A percentile compares a stretch with the other conserved stretches of the same genome.
These are phyloP conservation scores for Orbilia javanica DNA, from an alignment of 2,329 filamentous ascomycete genomes.

Conservation along the genomic window DNA sequence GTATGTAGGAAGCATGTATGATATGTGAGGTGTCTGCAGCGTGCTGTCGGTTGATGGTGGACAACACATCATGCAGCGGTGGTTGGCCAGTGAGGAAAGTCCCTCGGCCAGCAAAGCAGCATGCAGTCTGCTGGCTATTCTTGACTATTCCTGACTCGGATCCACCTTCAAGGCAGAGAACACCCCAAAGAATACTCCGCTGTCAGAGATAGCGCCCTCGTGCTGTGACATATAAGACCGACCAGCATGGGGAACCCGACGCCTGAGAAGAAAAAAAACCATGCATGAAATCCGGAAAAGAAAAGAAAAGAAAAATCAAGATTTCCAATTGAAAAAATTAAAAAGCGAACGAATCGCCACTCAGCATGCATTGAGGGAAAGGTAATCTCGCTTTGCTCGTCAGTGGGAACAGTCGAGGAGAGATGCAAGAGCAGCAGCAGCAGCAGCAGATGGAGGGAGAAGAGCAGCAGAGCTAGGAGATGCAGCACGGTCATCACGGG, in stretches of 20 bases:
- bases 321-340: slow-evolving; percentile 52
- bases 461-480: slow-evolving; percentile 28
- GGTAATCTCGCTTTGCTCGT: slow-evolving; percentile 43
- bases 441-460: slow-evolving; percentile 16
- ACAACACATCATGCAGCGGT: slow-evolving; percentile 58
- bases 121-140: slow-evolving; percentile 56
- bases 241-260: slow-evolving; percentile 24
- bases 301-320: slow-evolving; percentile 43
- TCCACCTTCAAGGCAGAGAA: slow-evolving; percentile 40
- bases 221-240: slow-evolving; percentile 31
- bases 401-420: not conserved
- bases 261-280: not conserved
- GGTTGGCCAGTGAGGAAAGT: slow-evolving; percentile 59
- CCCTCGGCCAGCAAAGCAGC: slow-evolving; percentile 59
- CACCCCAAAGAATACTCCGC: slow-evolving; percentile 26
- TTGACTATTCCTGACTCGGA: slow-evolving; percentile 55
- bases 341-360: slow-evolving; percentile 58
- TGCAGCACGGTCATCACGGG: slow-evolving; percentile 30
- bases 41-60: slow-evolving; percentile 45
- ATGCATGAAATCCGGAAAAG: slow-evolving; percentile 12
- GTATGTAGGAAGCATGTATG: not conserved
- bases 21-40: slow-evolving; percentile 43
- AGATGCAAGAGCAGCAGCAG: not conserved
- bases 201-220: slow-evolving; percentile 54
- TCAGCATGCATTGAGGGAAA: slow-evolving; percentile 40